phyloP scores from a whole-genome alignment of 2,329 filamentous ascomycete species.

The Beauveria bassiana region DNA sequence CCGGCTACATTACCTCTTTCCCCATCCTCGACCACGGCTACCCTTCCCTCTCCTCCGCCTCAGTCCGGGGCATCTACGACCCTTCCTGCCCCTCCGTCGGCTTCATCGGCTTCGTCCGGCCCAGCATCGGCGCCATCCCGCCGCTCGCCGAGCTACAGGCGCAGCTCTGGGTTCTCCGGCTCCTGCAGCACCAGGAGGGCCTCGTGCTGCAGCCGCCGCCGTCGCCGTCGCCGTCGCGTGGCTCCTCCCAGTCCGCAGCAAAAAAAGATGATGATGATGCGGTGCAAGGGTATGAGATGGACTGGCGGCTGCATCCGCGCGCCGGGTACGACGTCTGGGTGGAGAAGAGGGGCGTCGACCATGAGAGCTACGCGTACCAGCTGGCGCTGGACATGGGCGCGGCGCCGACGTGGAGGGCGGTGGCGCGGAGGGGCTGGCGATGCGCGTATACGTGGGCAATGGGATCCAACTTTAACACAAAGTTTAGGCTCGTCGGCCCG shows the following conservation, averaged over 20 bases:
- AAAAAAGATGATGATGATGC: no score
- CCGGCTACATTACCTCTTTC: constrained; percentile 37
- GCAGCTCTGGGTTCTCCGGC: constrained; percentile 37
- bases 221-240: neutral
- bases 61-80: constrained; percentile 47
- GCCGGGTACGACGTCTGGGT: constrained; percentile 25
- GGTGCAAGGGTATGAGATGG: constrained; percentile 27
- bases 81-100: constrained; percentile 29
- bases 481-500: constrained; percentile 38
- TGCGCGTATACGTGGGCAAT: constrained; percentile 38
- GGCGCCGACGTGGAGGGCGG: constrained; percentile 29
- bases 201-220: constrained; percentile 14
- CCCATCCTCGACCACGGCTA: constrained; percentile 31
- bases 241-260: fast-evolving
- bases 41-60: constrained; percentile 37
- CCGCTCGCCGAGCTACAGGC: constrained; percentile 41
- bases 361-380: constrained; percentile 43
- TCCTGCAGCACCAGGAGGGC: constrained; percentile 25
- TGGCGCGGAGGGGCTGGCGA: constrained; percentile 29
- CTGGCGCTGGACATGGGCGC: constrained; percentile 39
- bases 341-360: constrained; percentile 36
- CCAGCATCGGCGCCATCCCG: constrained; percentile 38
- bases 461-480: constrained; percentile 41
- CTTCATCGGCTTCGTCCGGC: constrained; percentile 41
- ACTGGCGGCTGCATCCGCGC: constrained; percentile 32